Conservation (phyloP, 305 asterid species). For the Rubia peregrina region DNA sequence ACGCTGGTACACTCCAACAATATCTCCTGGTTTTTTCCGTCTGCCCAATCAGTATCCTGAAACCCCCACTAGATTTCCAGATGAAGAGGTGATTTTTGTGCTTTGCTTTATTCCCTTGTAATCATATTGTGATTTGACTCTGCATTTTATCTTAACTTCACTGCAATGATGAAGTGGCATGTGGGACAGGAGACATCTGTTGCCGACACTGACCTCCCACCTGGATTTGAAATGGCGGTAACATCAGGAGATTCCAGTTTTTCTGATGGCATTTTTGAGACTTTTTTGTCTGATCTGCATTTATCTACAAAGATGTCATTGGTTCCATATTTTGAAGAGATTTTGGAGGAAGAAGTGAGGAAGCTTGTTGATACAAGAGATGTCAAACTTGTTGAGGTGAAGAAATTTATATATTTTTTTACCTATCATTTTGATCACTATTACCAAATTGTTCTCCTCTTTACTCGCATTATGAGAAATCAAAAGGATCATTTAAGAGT, state of each 20-base stretch:
- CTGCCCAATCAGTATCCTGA: constrained; percentile 22
- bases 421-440: background rate
- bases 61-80: constrained; percentile 30
- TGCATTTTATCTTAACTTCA: constrained; percentile 21
- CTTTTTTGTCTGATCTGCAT: constrained; percentile 60
- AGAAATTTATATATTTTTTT: background rate
- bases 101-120: background rate
- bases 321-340: constrained; percentile 34
- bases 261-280: constrained; percentile 39
- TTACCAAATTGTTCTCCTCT: background rate
- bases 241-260: constrained; percentile 27
- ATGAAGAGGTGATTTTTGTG: constrained; percentile 40
- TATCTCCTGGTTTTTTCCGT: constrained; percentile 26
- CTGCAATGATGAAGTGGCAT: constrained; percentile 36
- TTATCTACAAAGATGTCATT: constrained; percentile 50
- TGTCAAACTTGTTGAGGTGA: constrained; percentile 44
- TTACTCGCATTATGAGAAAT: background rate
- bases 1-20: constrained; percentile 46
- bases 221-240: constrained; percentile 59
- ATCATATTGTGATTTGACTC: constrained; percentile 3
- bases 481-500: background rate
- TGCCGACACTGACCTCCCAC: constrained; percentile 42
- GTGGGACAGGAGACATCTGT: constrained; percentile 17
- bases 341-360: constrained; percentile 64
- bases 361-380: constrained; percentile 31